Evolutionary conservation across 177 flowering plant genomes (phyloP).

Genomic region (Vitis hybrid): DNA sequence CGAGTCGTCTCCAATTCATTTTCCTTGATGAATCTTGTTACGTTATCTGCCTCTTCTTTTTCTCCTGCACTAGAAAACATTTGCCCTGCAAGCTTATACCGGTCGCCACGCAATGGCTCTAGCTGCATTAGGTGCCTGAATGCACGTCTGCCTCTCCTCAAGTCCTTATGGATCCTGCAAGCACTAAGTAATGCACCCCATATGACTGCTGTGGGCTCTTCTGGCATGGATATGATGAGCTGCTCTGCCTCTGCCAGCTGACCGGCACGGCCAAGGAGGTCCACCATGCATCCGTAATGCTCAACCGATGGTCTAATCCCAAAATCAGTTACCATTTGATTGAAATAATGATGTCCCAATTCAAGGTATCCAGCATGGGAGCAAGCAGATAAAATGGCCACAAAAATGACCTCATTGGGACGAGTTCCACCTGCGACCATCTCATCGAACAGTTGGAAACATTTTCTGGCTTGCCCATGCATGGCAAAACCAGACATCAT

Average conservation of each 20-base stretch:
- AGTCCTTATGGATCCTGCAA: conserved; percentile 30
- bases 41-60: conserved; percentile 18
- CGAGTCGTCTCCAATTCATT: conserved; percentile 20
- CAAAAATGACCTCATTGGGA: conserved; percentile 36
- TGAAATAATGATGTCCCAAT: conserved; percentile 26
- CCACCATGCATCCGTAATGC: conserved; percentile 46
- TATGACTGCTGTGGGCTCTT: conserved; percentile 28
- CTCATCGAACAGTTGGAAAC: conserved; percentile 26
- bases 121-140: conserved; percentile 20
- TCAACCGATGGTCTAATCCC: conserved; percentile 31
- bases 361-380: conserved; percentile 36
- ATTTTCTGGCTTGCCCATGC: conserved; percentile 30
- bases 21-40: conserved; percentile 28
- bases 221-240: conserved; percentile 27
- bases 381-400: conserved; percentile 41
- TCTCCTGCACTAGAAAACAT: conserved; percentile 26
- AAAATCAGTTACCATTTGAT: conserved; percentile 23
- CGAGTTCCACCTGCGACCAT: conserved; percentile 23
- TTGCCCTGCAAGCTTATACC: conserved; percentile 27
- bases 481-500: conserved; percentile 36
- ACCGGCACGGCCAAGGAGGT: conserved; percentile 45
- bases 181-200: conserved; percentile 37
- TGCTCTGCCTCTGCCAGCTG: conserved; percentile 32
- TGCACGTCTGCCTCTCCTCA: conserved; percentile 21
- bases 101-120: conserved; percentile 27